A percentile compares a stretch with the other conserved stretches of the same genome.
phyloP scores from a whole-genome alignment of 2,329 filamentous ascomycete species.

The Parastagonospora nodorum region DNA sequence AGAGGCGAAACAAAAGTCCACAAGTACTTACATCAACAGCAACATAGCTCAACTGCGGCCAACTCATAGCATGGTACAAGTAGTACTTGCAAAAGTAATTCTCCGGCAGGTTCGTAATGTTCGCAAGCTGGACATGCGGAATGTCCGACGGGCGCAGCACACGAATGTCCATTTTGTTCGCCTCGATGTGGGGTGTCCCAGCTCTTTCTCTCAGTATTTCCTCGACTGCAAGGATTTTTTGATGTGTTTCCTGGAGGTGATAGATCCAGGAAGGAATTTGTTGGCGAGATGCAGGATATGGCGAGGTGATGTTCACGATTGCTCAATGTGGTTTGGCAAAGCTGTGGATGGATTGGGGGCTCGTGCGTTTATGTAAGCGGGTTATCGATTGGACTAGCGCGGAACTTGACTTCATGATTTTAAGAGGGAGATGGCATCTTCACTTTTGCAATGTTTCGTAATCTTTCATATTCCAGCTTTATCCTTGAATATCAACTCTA shows the following conservation, averaged over 20 bases:
- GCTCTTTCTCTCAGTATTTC: too few species aligned
- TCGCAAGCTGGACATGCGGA: conserved; percentile 93
- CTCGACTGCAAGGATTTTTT: too few species aligned
- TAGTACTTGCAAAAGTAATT: conserved; percentile 99
- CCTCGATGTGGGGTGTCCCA: neutral
- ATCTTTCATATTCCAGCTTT: neutral
- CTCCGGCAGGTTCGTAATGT: conserved; percentile 98
- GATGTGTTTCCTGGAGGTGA: too few species aligned
- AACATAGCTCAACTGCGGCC: conserved; percentile 96
- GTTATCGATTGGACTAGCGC: conserved; percentile 12
- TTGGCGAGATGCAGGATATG: conserved; percentile 5
- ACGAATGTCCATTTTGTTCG: conserved; percentile 78
- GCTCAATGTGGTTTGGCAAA: conserved; percentile 4
- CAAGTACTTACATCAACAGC: conserved; percentile 72
- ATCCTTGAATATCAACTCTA: too few species aligned
- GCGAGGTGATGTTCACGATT: conserved; percentile 1
- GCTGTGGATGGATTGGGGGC: conserved; percentile 1
- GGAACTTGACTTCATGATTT: conserved; percentile 2
- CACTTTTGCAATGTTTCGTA: neutral
- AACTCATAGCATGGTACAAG: conserved; percentile 96
- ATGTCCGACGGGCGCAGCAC: conserved; percentile 82
- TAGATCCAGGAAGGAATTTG: too few species aligned
- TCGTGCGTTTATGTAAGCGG: conserved; percentile 16
- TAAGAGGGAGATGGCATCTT: neutral
- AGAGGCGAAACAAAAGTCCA: too few species aligned